Evolutionary conservation across 495 filamentous ascomycete genomes (phyloP), one percentile per base, ranked within the genome.

Genomic region (Penicillium riverlandense): DNA sequence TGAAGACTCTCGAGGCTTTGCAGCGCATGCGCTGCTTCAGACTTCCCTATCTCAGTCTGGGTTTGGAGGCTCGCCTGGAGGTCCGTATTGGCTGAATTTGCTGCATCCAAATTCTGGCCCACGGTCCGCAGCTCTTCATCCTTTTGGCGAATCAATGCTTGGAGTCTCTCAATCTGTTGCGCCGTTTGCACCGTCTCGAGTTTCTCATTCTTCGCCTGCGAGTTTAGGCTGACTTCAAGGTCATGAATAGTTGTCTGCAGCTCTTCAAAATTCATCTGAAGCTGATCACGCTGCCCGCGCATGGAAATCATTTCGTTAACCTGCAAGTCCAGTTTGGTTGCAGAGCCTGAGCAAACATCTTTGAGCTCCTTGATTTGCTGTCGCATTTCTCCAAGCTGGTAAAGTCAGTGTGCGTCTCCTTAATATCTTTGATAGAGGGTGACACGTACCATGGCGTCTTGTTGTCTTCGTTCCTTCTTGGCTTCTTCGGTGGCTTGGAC

Each of bases 361-460:
- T 50, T 42, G 22, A 67, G 49, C 7, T 48, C 16, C 32, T 54
- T 35, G 8, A 69, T 52, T 33, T 52, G 38, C 30, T 51, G 38
- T n/a, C 52, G 36, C 29, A 50, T 53, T 15, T 55, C 47, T 34
- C 40, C 31, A 14, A 55, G 42, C 64, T 67, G 38, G 7, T 7
- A 22, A n/a, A 8, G 12, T 66, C 12, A 66, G 54, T 36, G 38
- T 5, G 28, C 22, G 32, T 34, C 1, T 22, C 22, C 22, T 8
- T 2, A 9, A 10, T 14, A 13, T 7, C 0, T 16, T 3, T 27
- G n/a, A 9, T 11, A 13, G 6, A 7, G 4, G 5, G 11, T 22
- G 29, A 29, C 9, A 29, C 44, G 13, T 51, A 64, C 63, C 44
- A 54, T 22, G 8, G 22, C 38, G 11, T 44, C 47, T 1, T 44